Percentiles rank a stretch among this genome's conserved stretches.
These are phyloP conservation scores for Sinapis alba DNA, from an alignment of 441 rosid genomes.

Conservation along the genomic window DNA sequence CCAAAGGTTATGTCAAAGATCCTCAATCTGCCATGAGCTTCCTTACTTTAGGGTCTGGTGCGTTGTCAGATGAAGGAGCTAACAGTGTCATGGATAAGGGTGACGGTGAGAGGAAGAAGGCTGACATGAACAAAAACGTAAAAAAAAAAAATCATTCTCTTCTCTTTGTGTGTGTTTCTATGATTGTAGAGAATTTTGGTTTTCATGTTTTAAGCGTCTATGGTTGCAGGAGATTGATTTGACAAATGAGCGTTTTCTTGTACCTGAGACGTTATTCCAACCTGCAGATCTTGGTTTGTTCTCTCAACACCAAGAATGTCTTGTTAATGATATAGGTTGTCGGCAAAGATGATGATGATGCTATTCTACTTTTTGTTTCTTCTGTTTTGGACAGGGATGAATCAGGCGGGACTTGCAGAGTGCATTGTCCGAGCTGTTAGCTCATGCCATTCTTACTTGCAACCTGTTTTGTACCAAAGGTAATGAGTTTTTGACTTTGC, in stretches of 20 bases:
- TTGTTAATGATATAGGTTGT: neutral
- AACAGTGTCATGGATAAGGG: constrained; percentile 35
- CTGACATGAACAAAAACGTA: constrained; percentile 77
- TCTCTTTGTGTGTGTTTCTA: neutral
- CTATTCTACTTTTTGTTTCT: neutral
- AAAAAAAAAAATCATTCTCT: neutral
- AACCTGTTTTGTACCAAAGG: constrained; percentile 91
- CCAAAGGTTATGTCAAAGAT: constrained; percentile 84
- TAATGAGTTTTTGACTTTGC: constrained; percentile 28
- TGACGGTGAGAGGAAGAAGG: constrained; percentile 51
- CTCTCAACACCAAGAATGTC: neutral
- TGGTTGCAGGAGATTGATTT: constrained; percentile 84
- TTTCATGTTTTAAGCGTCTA: constrained; percentile 13
- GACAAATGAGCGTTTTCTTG: constrained; percentile 94
- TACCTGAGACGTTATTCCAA: constrained; percentile 91
- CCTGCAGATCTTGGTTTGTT: constrained; percentile 91
- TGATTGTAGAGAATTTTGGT: neutral
- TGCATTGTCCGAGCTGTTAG: constrained; percentile 92
- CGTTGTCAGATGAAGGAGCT: constrained; percentile 29
- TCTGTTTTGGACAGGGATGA: constrained; percentile 67
- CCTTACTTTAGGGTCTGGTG: constrained; percentile 40
- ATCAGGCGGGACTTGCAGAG: constrained; percentile 96
- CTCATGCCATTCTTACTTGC: constrained; percentile 85
- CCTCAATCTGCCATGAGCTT: constrained; percentile 66
- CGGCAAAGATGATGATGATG: constrained; percentile 7